These are phyloP conservation scores for Fusarium incarnatum DNA, from an alignment of 2,329 filamentous ascomycete genomes.

Conservation along the genomic window DNA sequence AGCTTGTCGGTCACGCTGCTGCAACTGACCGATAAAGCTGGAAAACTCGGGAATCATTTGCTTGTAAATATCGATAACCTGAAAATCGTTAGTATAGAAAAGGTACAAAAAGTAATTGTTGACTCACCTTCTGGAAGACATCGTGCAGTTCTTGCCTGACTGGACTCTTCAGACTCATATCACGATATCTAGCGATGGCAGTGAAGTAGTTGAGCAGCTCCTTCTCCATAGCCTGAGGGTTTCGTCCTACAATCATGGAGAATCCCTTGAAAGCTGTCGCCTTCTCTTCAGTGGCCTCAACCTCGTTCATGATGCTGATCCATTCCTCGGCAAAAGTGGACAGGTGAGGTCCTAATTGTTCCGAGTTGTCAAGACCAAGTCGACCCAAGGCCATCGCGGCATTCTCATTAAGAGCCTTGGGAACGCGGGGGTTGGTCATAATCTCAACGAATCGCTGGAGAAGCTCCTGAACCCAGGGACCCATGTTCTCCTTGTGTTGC, in stretches of 20 bases:
- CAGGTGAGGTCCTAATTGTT: slow-evolving; percentile 82
- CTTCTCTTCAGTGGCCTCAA: slow-evolving; percentile 93
- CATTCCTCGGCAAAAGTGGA: slow-evolving; percentile 85
- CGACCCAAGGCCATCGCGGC: slow-evolving; percentile 92
- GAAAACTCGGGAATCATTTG: slow-evolving; percentile 70
- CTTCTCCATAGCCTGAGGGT: slow-evolving; percentile 92
- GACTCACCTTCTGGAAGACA: slow-evolving; percentile 80
- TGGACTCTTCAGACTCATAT: slow-evolving; percentile 69
- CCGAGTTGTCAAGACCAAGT: slow-evolving; percentile 82
- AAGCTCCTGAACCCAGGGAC: slow-evolving; percentile 80
- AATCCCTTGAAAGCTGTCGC: slow-evolving; percentile 93
- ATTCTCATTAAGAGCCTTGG: slow-evolving; percentile 90
- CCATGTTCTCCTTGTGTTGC: slow-evolving; percentile 79
- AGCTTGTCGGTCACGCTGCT: slow-evolving; percentile 61
- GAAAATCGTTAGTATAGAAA: neutral
- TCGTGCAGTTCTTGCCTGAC: slow-evolving; percentile 74
- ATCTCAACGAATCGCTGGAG: slow-evolving; percentile 84
- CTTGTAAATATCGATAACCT: slow-evolving; percentile 67
- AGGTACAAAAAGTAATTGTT: neutral
- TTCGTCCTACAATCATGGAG: slow-evolving; percentile 82
- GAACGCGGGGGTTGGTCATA: slow-evolving; percentile 85
- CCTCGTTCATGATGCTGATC: slow-evolving; percentile 81
- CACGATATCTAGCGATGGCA: slow-evolving; percentile 82
- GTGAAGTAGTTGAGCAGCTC: slow-evolving; percentile 84
- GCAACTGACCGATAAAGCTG: slow-evolving; percentile 65